phyloP scores from a whole-genome alignment of 2,329 filamentous ascomycete genomes.

The Thermoascus crustaceus region DNA sequence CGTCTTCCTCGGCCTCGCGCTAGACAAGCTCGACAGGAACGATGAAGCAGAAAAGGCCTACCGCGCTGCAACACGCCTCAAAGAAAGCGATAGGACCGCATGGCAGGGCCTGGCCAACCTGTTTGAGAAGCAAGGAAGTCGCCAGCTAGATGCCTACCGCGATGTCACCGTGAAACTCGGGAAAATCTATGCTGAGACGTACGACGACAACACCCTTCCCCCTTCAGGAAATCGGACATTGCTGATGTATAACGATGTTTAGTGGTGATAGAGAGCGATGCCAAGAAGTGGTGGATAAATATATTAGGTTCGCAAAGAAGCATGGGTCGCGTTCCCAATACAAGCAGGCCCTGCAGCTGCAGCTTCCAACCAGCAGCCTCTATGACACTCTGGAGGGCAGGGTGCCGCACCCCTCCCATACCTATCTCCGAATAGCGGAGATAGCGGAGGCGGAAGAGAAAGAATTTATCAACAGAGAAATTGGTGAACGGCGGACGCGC shows the following conservation, averaged over 20 bases:
- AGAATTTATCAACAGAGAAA: slow-evolving; percentile 79
- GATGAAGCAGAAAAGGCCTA: slow-evolving; percentile 73
- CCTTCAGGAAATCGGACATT: background rate
- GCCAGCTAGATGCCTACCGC: slow-evolving; percentile 66
- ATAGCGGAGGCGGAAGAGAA: slow-evolving; percentile 81
- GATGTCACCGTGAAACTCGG: slow-evolving; percentile 65
- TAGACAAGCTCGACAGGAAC: slow-evolving; percentile 64
- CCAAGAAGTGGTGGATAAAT: slow-evolving; percentile 66
- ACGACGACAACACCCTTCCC: slow-evolving; percentile 29
- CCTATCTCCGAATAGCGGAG: slow-evolving; percentile 73
- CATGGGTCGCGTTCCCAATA: slow-evolving; percentile 67
- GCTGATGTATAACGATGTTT: slow-evolving; percentile 10
- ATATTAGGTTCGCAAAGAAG: slow-evolving; percentile 62
- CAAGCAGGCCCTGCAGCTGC: slow-evolving; percentile 64
- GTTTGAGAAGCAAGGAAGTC: slow-evolving; percentile 67
- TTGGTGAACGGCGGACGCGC: slow-evolving; percentile 78
- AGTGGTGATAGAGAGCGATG: slow-evolving; percentile 53
- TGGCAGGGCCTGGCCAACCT: slow-evolving; percentile 86
- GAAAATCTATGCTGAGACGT: slow-evolving; percentile 60
- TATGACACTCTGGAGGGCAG: slow-evolving; percentile 79
- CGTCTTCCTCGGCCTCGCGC: slow-evolving; percentile 79
- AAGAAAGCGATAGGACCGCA: slow-evolving; percentile 68
- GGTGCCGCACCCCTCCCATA: slow-evolving; percentile 68
- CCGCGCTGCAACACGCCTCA: slow-evolving; percentile 60
- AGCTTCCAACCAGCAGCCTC: slow-evolving; percentile 71